Evolutionary conservation across 2,329 filamentous ascomycete genomes (phyloP).

Genomic region (Cladosporium sp.): DNA sequence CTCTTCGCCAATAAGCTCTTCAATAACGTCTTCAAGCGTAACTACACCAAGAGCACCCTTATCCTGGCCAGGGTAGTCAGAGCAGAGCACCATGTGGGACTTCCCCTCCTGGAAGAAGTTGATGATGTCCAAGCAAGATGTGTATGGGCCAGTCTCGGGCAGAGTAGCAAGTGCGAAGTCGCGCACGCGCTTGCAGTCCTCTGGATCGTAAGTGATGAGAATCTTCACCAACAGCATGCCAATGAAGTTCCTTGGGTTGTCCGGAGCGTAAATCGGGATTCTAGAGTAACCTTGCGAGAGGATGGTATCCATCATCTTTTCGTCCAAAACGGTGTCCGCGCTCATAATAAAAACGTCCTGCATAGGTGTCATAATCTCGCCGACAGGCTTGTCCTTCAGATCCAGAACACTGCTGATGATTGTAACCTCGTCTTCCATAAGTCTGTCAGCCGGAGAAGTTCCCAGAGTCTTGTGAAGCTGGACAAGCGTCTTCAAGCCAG

Average conservation of each 20-base stretch:
- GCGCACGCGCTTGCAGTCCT: slow-evolving; percentile 79
- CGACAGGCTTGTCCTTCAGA: slow-evolving; percentile 91
- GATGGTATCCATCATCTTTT: slow-evolving; percentile 90
- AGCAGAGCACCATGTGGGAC: slow-evolving; percentile 96
- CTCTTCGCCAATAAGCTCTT: slow-evolving; percentile 98
- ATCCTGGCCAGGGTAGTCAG: slow-evolving; percentile 83
- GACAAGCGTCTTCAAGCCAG: slow-evolving; percentile 91
- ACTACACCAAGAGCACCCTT: slow-evolving; percentile 89
- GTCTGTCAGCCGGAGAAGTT: slow-evolving; percentile 72
- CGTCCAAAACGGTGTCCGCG: slow-evolving; percentile 88
- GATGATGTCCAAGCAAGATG: slow-evolving; percentile 95
- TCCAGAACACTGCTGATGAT: slow-evolving; percentile 97
- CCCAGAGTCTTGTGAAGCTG: slow-evolving; percentile 91
- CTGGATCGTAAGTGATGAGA: slow-evolving; percentile 95
- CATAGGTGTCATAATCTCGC: slow-evolving; percentile 98
- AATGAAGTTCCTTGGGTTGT: slow-evolving; percentile 82
- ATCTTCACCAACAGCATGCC: slow-evolving; percentile 99
- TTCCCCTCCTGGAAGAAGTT: slow-evolving; percentile 99
- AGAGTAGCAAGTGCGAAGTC: slow-evolving; percentile 92
- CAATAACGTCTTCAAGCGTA: slow-evolving; percentile 95
- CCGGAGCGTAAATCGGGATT: slow-evolving; percentile 87
- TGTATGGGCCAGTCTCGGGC: slow-evolving; percentile 90
- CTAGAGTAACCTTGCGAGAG: slow-evolving; percentile 90
- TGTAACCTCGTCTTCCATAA: slow-evolving; percentile 97
- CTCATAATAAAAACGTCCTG: slow-evolving; percentile 94